Base-by-base conservation (phyloP, 2,329 filamentous ascomycete genomes). In the Mycosphaerelloides madeirae region DNA sequence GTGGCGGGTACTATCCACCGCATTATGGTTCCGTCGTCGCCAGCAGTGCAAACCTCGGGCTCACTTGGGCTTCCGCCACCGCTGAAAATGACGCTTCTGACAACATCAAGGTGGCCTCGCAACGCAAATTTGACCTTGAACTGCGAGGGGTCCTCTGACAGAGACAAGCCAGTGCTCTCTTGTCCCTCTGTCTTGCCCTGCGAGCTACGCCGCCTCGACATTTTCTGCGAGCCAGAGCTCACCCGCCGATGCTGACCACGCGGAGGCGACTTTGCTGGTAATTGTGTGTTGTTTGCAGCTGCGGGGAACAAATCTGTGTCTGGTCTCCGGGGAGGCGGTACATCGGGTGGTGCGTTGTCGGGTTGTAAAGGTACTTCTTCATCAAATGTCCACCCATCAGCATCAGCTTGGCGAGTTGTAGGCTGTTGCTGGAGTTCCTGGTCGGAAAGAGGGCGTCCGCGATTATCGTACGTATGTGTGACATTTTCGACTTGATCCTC, bases 61-160 rank as follows among this genome's bases (percentile, higher is more conserved):
- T 98, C 93, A 3, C 87, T 88, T 3, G 90, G 90, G 60, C 89
- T 96, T 49, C 93, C 93, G 32, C 93, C 93, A 18, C 93, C 93
- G 1, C 90, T 97, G 68, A 98, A 98, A 52, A 96, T 95, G 46
- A 97, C 87, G 1, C 88, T 88, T 31, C 93, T 84, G 4, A 98
- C 88, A 2, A 94, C 90, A 63, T 97, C 89, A 2, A 98, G 77
- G 65, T 98, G 93, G 1, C 93, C 93, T 40, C 91, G 79, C 3
- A 98, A 76, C 3, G 89, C 91, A 62, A 95, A 97, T 39, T 89
- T 81, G 46, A 97, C 84, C 67, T 94, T 96, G 72, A 98, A 97
- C 55, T 79, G 88, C 13, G 81, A 78, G 19, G 74, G 79, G 49
- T 96, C 90, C 1, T 75, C 67, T 60, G 83, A 86, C 32, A 63